Base-by-base conservation (phyloP, 371 early-diverging fungal genomes). In the Lichtheimia hyalospora region DNA sequence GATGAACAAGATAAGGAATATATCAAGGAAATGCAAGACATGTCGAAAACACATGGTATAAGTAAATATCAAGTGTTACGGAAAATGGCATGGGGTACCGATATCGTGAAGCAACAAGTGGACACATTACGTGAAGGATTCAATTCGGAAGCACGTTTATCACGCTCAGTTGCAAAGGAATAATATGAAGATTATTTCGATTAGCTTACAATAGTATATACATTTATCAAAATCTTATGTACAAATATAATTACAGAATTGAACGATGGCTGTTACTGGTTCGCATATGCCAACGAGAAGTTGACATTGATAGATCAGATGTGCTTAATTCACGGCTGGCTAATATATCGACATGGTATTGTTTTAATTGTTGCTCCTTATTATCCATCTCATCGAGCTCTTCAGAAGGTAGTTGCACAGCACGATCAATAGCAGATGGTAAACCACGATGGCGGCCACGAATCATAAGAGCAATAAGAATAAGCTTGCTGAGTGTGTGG, bases 371-470 rank as follows among this genome's bases (percentile, higher is more conserved):
- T n/a, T 55, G 25, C n/a, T 64, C 64, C 28, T 18, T 41, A 5
- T 39, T 60, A 44, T 67, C 67, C 27, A 41, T 21, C 7, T 59
- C 52, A 21, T 62, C 40, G 5, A 67, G 40, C 25, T 62, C 62
- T 13, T 67, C 80, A 13, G 77, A 76, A 5, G 80, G 80, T 41
- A 79, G 57, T 23, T 76, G 57, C 7, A 79, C 73, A 34, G 80
- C 76, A 49, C 74, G 67, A 66, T 79, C 80, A 46, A 79, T 79
- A 16, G 76, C 69, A 4, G 72, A 74, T 5, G 77, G 80, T 28
- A 79, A 57, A 25, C 10, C 62, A 48, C 66, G 46, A 50, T 66
- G 66, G 18, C 66, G 44, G 24, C 62, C 66, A 10, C 66, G 52
- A 21, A 54, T 52, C 66, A 65, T 65, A 13, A 65, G 52, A 13